These are phyloP conservation scores for Phytophthora colocasiae DNA, from an alignment of 352 stramenopile genomes.

Conservation along the genomic window DNA sequence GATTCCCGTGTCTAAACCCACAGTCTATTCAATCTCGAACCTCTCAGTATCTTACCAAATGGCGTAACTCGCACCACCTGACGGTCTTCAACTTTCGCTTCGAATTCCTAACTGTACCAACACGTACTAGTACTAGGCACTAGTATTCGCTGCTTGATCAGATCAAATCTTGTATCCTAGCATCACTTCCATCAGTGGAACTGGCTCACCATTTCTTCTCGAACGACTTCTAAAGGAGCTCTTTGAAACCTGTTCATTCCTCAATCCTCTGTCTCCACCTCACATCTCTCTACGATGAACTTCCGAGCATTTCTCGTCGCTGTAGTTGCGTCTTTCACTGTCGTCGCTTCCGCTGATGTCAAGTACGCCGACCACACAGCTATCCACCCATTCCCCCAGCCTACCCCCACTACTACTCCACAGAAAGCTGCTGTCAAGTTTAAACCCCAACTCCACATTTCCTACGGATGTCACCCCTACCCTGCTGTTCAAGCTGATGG, in stretches of 20 bases:
- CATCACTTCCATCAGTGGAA: not conserved
- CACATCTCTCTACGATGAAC: not conserved
- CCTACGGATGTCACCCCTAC: not conserved
- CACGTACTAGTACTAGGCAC: too few species aligned
- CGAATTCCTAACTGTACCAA: too few species aligned
- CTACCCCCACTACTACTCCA: not conserved
- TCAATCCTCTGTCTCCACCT: conserved; percentile 1
- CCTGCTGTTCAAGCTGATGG: conserved; percentile 1
- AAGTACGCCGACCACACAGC: not conserved
- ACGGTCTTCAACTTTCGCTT: too few species aligned
- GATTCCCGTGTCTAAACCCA: too few species aligned
- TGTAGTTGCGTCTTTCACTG: not conserved
- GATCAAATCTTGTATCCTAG: conserved; percentile 1
- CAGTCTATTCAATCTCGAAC: too few species aligned
- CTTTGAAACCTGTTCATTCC: not conserved
- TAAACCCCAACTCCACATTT: conserved; percentile 1
- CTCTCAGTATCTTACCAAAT: too few species aligned
- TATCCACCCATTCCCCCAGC: conserved; percentile 5
- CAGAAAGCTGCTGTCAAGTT: conserved; percentile 1
- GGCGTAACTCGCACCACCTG: too few species aligned
- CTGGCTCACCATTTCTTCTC: not conserved
- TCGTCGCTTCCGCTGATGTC: not conserved
- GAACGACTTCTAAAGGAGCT: too few species aligned
- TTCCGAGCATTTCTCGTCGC: not conserved
- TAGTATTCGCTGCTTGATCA: not conserved